These are phyloP conservation scores for Calonectria honghensis DNA, from an alignment of 2,329 filamentous ascomycete genomes.

Conservation along the genomic window DNA sequence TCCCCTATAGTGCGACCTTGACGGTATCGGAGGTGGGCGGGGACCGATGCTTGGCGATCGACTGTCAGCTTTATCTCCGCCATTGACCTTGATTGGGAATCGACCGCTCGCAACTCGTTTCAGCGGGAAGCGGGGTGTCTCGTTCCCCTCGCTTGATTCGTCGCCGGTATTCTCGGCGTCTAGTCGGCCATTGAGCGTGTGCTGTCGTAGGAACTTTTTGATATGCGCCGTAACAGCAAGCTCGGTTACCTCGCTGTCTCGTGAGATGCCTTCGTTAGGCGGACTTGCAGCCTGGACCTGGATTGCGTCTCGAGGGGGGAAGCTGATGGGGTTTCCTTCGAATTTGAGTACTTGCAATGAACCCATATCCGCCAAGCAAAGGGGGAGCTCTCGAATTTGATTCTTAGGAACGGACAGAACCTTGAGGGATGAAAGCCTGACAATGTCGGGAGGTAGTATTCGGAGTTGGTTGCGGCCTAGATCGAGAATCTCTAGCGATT, in stretches of 20 bases:
- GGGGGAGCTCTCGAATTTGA: slow-evolving; percentile 87
- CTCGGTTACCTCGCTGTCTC: slow-evolving; percentile 79
- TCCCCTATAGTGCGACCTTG: slow-evolving; percentile 84
- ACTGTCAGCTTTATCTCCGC: slow-evolving; percentile 79
- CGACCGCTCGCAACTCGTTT: slow-evolving; percentile 79
- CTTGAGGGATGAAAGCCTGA: slow-evolving; percentile 88
- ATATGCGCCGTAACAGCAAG: slow-evolving; percentile 76
- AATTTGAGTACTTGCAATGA: slow-evolving; percentile 93
- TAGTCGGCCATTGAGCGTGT: slow-evolving; percentile 69
- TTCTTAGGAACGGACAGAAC: slow-evolving; percentile 93
- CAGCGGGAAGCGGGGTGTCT: slow-evolving; percentile 83
- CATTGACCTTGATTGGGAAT: slow-evolving; percentile 83
- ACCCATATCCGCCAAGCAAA: slow-evolving; percentile 91
- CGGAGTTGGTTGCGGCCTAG: slow-evolving; percentile 91
- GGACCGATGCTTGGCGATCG: slow-evolving; percentile 78
- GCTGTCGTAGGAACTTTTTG: slow-evolving; percentile 76
- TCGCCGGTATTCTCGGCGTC: slow-evolving; percentile 76
- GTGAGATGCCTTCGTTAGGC: slow-evolving; percentile 70
- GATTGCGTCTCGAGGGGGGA: slow-evolving; percentile 83
- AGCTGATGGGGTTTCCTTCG: slow-evolving; percentile 89
- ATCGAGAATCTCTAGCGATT: slow-evolving; percentile 93
- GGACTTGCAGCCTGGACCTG: slow-evolving; percentile 74
- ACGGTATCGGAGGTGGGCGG: slow-evolving; percentile 85
- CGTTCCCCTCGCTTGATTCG: slow-evolving; percentile 82
- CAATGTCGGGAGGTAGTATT: slow-evolving; percentile 85